Base-by-base conservation (phyloP, 768 basidiomycete genomes). In the Chalciporus sphaerocephalus region DNA sequence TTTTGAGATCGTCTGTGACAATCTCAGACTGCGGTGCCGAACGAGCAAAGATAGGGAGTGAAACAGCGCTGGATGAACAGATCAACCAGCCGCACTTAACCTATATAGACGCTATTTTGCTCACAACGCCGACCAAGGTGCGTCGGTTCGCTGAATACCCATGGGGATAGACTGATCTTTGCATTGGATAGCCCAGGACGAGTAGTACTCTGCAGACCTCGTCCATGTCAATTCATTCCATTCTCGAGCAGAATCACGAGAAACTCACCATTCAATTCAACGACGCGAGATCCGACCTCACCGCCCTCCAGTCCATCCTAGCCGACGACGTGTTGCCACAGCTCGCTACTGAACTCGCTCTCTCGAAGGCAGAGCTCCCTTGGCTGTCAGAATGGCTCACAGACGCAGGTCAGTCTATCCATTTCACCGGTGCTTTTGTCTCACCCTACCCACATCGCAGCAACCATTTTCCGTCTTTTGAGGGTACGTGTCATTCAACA, bases 381-480 rank as follows among this genome's bases (percentile, higher is more conserved):
- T 79, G 77, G 76, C 75, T 78, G 21, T 69, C 62, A 28, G 74
- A 78, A 59, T 89, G 83, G 84, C 64, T 87, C 24, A 66, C 70
- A 23, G 86, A 89, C 69, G 76, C 74, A 37, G 69, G 86, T 87
- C 70, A 57, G 79, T 71, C 17, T 38, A 25, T 12, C 33, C 15
- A 13, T 18, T n/a, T 18, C 22, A 18, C 18, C 6, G n/a, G 3
- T 1, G 3, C 20, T 17, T 9, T 22, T 20, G 17, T 39, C 16
- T 28, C 21, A 50, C 20, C 23, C 7, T 11, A 20, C 22, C 11
- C 18, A 41, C 22, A 16, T 7, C 18, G 12, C 38, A 82, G 80
- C 66, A 39, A 71, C 79, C 23, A 62, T 81, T 28, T 83, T 81
- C 64, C 81, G 80, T 60, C 74, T 84, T 44, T 70, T 77, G 40